These are phyloP conservation scores for Echinosophora koreensis DNA, from an alignment of 306 rosid species.

Conservation along the genomic window DNA sequence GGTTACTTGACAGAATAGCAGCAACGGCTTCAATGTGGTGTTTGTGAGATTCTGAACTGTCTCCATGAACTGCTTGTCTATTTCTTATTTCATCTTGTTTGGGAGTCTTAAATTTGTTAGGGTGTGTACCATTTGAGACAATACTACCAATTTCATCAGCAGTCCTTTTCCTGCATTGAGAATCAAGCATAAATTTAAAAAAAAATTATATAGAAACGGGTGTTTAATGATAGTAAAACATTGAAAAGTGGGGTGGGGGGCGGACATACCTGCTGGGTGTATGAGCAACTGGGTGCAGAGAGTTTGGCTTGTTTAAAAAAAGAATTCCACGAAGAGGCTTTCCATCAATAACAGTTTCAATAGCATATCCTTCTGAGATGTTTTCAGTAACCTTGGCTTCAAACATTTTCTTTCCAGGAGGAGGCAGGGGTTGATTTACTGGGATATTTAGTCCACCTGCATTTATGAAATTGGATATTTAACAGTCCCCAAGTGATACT, in stretches of 20 bases:
- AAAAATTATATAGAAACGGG: conserved; percentile 1
- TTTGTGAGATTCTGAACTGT: conserved; percentile 49
- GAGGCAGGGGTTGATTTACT: conserved; percentile 56
- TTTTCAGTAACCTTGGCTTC: conserved; percentile 80
- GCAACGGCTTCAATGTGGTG: conserved; percentile 52
- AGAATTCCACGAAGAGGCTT: conserved; percentile 87
- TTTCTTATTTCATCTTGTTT: conserved; percentile 57
- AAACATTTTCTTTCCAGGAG: conserved; percentile 69
- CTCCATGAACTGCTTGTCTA: conserved; percentile 43
- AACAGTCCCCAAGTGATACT: conserved; percentile 40
- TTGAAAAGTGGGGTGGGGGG: neutral
- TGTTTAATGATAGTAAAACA: conserved; percentile 2
- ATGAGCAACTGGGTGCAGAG: conserved; percentile 49
- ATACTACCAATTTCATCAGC: conserved; percentile 58
- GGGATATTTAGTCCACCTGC: conserved; percentile 63
- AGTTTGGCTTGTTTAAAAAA: conserved; percentile 67
- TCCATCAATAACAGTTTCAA: conserved; percentile 94
- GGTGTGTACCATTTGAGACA: conserved; percentile 62
- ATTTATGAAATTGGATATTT: conserved; percentile 45
- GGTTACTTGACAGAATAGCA: conserved; percentile 51
- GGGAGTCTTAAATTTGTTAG: conserved; percentile 59
- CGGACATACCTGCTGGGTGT: conserved; percentile 64
- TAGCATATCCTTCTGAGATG: conserved; percentile 65
- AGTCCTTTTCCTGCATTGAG: conserved; percentile 75
- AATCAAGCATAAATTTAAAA: conserved; percentile 41